Conservation (phyloP, 345 rosid species). For the Clausena lansium region DNA sequence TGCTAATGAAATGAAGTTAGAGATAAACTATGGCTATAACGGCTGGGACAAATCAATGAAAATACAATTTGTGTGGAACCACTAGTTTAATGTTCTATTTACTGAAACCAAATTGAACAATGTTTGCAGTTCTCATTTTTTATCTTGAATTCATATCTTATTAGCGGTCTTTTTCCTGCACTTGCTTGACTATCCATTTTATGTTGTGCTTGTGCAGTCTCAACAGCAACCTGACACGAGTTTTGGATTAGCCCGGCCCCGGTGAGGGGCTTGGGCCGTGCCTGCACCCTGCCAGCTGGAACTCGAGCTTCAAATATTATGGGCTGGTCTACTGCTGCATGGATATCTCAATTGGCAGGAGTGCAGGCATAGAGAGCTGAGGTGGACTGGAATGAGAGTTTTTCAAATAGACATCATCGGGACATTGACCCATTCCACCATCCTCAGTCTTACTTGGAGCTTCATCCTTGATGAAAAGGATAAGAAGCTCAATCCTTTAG, state of each 20-base stretch:
- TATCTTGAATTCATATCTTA: background rate
- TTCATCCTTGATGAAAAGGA: slow-evolving; percentile 19
- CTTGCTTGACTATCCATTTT: background rate
- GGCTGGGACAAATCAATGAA: background rate
- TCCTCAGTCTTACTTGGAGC: slow-evolving; percentile 31
- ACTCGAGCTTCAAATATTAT: slow-evolving; percentile 17
- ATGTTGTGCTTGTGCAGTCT: slow-evolving; percentile 35
- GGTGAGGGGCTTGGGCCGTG: slow-evolving; percentile 90
- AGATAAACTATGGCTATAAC: background rate
- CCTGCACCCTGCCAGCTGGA: slow-evolving; percentile 66
- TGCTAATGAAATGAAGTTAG: background rate
- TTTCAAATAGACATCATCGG: background rate
- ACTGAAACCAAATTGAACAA: background rate
- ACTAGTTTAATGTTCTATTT: background rate
- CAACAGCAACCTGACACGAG: slow-evolving; percentile 72
- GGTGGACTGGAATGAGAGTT: slow-evolving; percentile 36
- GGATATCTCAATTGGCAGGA: slow-evolving; percentile 35
- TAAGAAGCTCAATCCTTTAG: slow-evolving; percentile 32
- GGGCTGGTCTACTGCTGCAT: slow-evolving; percentile 8
- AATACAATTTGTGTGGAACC: background rate
- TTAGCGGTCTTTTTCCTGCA: background rate
- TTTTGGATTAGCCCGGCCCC: slow-evolving; percentile 94
- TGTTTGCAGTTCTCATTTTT: background rate
- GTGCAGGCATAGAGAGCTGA: slow-evolving; percentile 64
- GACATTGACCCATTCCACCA: slow-evolving; percentile 19